Percentiles rank a stretch among this genome's conserved stretches.
phyloP scores from a whole-genome alignment of 345 rosid species.

The Melaleuca quinquenervia region DNA sequence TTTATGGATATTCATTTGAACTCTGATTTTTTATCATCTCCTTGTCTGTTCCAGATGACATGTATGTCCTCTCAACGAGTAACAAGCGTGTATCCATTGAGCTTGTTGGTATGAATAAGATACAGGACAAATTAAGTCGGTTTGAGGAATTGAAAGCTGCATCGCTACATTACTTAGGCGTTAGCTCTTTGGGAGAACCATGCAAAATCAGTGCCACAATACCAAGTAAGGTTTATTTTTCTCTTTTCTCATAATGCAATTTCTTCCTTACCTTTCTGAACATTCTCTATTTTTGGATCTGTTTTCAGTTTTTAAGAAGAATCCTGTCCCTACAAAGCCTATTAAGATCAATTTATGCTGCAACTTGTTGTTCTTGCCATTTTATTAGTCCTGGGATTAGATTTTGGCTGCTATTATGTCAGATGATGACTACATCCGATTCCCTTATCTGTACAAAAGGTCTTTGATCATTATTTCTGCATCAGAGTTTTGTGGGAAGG shows the following conservation, averaged over 20 bases:
- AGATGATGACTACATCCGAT: not conserved
- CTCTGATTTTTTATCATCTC: not conserved
- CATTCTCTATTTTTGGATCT: not conserved
- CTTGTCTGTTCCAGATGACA: conserved; percentile 48
- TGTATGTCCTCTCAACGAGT: conserved; percentile 83
- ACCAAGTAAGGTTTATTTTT: conserved; percentile 43
- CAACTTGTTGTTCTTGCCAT: not conserved
- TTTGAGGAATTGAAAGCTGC: conserved; percentile 67
- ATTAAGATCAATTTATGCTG: not conserved
- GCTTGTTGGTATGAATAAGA: conserved; percentile 71
- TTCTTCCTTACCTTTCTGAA: not conserved
- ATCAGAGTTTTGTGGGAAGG: not conserved
- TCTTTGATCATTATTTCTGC: not conserved
- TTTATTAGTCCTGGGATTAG: not conserved
- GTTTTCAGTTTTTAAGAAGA: not conserved
- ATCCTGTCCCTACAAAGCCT: not conserved
- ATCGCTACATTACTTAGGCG: conserved; percentile 66
- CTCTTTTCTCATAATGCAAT: not conserved
- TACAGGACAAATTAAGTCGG: conserved; percentile 64
- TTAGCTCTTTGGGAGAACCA: conserved; percentile 54
- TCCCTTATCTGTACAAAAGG: not conserved
- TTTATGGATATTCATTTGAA: not conserved
- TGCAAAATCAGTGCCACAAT: conserved; percentile 26
- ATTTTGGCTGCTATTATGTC: not conserved
- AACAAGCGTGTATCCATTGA: conserved; percentile 68